Conservation (phyloP, 805 yeast species). For the Zygoascus bituminiphila region DNA sequence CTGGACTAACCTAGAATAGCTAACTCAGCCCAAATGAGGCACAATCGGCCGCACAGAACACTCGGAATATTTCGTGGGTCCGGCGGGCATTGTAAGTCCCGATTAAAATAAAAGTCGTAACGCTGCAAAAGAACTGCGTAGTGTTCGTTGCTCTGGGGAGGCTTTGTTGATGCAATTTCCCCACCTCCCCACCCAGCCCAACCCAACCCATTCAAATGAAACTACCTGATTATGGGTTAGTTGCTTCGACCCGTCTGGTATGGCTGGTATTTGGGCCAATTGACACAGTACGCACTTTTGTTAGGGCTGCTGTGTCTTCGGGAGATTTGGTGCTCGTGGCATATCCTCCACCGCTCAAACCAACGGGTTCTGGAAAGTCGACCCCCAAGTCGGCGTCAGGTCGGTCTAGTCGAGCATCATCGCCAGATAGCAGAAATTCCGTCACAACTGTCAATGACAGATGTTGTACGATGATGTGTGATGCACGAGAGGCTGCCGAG, state of each 20-base stretch:
- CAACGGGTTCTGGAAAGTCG: background rate
- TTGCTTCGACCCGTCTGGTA: background rate
- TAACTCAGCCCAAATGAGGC: too few relatives aligned
- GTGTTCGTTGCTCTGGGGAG: too few relatives aligned
- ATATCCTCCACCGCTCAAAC: background rate
- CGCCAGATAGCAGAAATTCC: background rate
- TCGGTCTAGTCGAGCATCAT: background rate
- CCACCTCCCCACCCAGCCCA: background rate
- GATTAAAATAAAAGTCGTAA: too few relatives aligned
- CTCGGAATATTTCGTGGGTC: too few relatives aligned
- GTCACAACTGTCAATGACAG: background rate
- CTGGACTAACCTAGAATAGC: too few relatives aligned
- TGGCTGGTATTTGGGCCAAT: conserved; percentile 3
- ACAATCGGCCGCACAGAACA: too few relatives aligned
- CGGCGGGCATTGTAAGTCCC: too few relatives aligned
- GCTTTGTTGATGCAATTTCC: too few relatives aligned
- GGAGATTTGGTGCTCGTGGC: background rate
- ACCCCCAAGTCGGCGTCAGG: background rate
- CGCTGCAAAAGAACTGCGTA: too few relatives aligned
- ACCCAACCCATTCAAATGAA: background rate
- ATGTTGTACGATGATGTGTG: background rate
- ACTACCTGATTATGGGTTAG: background rate
- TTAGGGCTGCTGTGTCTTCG: background rate
- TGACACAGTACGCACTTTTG: background rate
- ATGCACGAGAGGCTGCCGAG: conserved; percentile 1